These are phyloP conservation scores for Tylopilus balloui DNA, from an alignment of 768 basidiomycete genomes.

Conservation along the genomic window DNA sequence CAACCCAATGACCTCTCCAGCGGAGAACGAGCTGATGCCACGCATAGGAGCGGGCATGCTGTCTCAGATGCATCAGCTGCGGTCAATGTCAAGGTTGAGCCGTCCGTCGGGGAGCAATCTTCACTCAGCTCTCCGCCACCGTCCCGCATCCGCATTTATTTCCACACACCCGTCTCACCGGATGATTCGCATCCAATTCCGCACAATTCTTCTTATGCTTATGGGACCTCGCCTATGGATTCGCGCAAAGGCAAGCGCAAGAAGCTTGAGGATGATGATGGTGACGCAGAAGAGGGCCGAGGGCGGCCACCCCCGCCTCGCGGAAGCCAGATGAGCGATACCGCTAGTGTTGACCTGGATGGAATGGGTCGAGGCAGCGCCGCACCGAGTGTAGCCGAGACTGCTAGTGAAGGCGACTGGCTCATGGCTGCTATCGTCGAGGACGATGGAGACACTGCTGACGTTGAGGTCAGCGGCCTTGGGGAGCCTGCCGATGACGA, in stretches of 20 bases:
- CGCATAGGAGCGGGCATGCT: conserved; percentile 19
- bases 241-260: conserved; percentile 79
- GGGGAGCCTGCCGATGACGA: conserved; percentile 44
- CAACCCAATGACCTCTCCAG: conserved; percentile 19
- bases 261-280: conserved; percentile 87
- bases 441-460: conserved; percentile 55
- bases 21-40: conserved; percentile 19
- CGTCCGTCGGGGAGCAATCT: conserved; percentile 25
- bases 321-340: conserved; percentile 45
- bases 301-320: conserved; percentile 59
- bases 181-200: conserved; percentile 77
- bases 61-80: conserved; percentile 28
- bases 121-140: conserved; percentile 48
- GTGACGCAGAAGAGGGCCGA: conserved; percentile 69
- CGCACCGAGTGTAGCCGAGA: conserved; percentile 61
- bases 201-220: conserved; percentile 45
- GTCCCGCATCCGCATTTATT: conserved; percentile 86
- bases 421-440: conserved; percentile 84
- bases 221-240: conserved; percentile 47
- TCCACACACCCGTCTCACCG: conserved; percentile 82
- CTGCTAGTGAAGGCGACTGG: conserved; percentile 77
- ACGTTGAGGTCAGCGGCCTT: conserved; percentile 55
- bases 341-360: conserved; percentile 52
- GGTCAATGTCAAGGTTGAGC: conserved; percentile 31
- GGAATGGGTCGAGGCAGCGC: conserved; percentile 55